Base-by-base conservation (phyloP, 345 rosid species). In the Populus pruinosa region DNA sequence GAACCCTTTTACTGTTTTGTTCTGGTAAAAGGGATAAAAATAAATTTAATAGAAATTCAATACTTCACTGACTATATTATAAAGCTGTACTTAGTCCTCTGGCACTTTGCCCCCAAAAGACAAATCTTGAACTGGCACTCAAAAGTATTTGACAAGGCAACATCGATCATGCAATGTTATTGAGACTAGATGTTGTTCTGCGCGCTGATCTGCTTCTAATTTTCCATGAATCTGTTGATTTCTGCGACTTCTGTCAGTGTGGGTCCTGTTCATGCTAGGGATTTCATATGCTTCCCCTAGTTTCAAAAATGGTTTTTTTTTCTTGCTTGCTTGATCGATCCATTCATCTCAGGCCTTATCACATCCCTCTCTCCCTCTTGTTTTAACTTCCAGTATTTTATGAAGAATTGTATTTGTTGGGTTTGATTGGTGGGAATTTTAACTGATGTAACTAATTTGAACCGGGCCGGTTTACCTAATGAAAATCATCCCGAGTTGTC, bases 361-460 rank as follows among this genome's bases (percentile, higher is more conserved):
- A 2, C 44, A 41, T 2, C 44, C 12, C 44, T 41, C 1, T 41
- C 44, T 0, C 44, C 12, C 13, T 41, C 44, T 10, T 41, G 23
- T n/a, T n/a, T 21, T 9, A 61, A 61, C 66, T 61, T 61, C 10
- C 13, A 2, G 23, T 18, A 23, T 53, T 71, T 31, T 35, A 5
- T 21, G 62, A 5, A 33, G 9, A 1, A 18, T 16, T 29, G 69
- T 33, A 66, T 41, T 2, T 41, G 44, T 41, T 9, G 20, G 36
- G 39, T 33, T 18, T 35, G 43, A 33, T 2, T 27, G 73, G 73
- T 33, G 59, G 62, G 73, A 70, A 62, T 43, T 70, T 70, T 23
- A 70, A 70, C 56, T 16, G 56, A 21, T 4, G 44, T 68, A 68
- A 68, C 71, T 68, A 68, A 68, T 68, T 11, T n/a, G 71, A 68